Evolutionary conservation across 1,139 yeast species (phyloP), one percentile per base, ranked within the genome.

Genomic region (Blastobotrys illinoisensis): DNA sequence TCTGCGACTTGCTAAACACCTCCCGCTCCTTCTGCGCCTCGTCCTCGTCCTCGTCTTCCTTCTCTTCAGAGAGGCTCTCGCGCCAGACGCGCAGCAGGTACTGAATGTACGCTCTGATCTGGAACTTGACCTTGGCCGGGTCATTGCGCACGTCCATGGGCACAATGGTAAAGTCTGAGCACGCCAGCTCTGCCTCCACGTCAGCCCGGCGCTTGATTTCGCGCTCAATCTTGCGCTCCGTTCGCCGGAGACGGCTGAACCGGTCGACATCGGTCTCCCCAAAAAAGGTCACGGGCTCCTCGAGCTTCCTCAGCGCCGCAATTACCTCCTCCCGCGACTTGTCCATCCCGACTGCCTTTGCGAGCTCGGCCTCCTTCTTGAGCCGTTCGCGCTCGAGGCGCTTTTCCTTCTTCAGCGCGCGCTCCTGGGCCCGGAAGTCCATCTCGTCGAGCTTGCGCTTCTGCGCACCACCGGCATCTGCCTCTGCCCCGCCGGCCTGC

Each of bases 261-360:
- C 63, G 56, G 2, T 57, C 62, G 14, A 54, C 53, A 26, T 62
- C 62, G 2, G 62, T 50, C 67, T 87, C 95, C 6, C 14, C 84
- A 58, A 74, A 76, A 14, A 71, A 60, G 0, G 78, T 73, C 14
- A 74, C 74, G 1, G 89, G 71, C 49, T 63, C 64, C 5, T 54
- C 59, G 16, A 81, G 62, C 24, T 66, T 66, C 47, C 78, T 66
- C 49, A 87, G 71, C 53, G 71, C 67, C 6, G 58, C 56, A 52
- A 75, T 72, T 7, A 86, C 83, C 18, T 80, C 83, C 3, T 70
- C 79, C 61, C 84, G 88, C 24, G 58, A 47, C 46, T 58, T 20
- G 19, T 54, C 56, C n/a, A 48, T 26, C 13, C 32, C 32, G 3
- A 26, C 32, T 9, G 32, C 49, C 46, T 52, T 55, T 28, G 56